A percentile compares a stretch with the other conserved stretches of the same genome.
Conservation (phyloP, 352 stramenopile species). For the Pythium brachiatum region DNA sequence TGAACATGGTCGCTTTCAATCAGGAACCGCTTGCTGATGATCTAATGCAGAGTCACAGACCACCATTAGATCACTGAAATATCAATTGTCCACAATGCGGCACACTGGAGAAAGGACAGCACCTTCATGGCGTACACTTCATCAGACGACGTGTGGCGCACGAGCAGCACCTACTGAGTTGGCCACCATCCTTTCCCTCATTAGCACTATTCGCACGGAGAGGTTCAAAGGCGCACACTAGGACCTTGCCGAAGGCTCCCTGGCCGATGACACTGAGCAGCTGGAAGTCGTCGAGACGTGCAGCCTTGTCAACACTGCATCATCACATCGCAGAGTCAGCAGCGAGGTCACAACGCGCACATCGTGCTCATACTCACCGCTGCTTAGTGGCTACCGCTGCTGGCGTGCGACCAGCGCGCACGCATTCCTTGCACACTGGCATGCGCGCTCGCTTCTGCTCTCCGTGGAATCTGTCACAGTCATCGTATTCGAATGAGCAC, state of each 20-base stretch:
- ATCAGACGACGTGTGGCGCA: conserved; percentile 52
- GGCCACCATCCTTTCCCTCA: no score
- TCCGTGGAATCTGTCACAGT: conserved; percentile 20
- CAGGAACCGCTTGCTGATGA: conserved; percentile 83
- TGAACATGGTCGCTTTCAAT: conserved; percentile 76
- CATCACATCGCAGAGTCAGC: background rate
- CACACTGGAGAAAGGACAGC: no score
- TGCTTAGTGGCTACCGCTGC: conserved; percentile 7
- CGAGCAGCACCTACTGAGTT: conserved; percentile 55
- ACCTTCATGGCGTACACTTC: conserved; percentile 81
- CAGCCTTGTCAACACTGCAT: conserved; percentile 29
- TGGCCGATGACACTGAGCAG: conserved; percentile 95
- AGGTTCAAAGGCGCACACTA: background rate
- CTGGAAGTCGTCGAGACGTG: conserved; percentile 94
- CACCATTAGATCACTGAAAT: no score
- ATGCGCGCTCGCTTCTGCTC: conserved; percentile 28
- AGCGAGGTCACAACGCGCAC: background rate
- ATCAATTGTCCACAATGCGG: no score
- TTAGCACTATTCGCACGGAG: background rate
- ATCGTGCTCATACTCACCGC: background rate
- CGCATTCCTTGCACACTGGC: conserved; percentile 77
- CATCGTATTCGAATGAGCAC: background rate
- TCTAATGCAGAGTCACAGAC: conserved; percentile 31
- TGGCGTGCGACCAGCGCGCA: conserved; percentile 36
- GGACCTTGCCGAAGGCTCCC: conserved; percentile 70